A percentile compares a stretch with the other conserved stretches of the same genome.
Evolutionary conservation across 441 rosid species (phyloP).

Genomic region (Syzygium malaccense): DNA sequence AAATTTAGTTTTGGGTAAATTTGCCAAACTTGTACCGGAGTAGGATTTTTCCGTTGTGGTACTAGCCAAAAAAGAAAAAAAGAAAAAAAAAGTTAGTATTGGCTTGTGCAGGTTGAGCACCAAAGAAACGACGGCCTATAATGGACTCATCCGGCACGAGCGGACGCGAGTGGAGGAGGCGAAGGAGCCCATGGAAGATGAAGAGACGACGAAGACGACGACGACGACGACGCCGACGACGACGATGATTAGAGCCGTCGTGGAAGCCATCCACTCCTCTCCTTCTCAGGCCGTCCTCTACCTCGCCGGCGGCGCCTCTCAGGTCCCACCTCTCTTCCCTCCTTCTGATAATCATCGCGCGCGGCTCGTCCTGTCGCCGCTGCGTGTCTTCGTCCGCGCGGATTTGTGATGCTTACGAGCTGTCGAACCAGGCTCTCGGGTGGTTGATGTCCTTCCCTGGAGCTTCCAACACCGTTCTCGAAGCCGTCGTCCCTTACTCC

Average conservation of each 20-base stretch:
- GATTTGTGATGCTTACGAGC: not conserved
- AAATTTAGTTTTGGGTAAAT: too few species aligned
- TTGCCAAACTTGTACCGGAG: too few species aligned
- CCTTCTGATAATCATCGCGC: not conserved
- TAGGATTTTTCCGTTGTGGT: too few species aligned
- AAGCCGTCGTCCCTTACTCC: conserved; percentile 76
- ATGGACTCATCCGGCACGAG: not conserved
- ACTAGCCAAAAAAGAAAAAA: too few species aligned
- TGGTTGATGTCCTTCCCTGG: conserved; percentile 82
- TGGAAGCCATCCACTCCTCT: conserved; percentile 67
- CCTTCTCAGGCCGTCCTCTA: conserved; percentile 70
- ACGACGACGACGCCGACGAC: conserved; percentile 23
- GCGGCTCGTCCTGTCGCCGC: not conserved
- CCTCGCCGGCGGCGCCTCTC: conserved; percentile 90
- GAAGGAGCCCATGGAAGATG: not conserved
- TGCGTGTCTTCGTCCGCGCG: not conserved
- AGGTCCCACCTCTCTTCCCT: conserved; percentile 28
- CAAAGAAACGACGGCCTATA: not conserved
- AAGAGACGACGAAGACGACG: conserved; percentile 20
- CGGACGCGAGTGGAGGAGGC: not conserved
- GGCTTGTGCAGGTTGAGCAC: not conserved
- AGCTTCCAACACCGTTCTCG: conserved; percentile 81
- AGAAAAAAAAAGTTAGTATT: too few species aligned
- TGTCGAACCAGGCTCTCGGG: conserved; percentile 52
- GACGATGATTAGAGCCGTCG: conserved; percentile 40